Evolutionary conservation across 2,329 filamentous ascomycete genomes (phyloP), one percentile per base, ranked within the genome.

Genomic region (Nigrospora oryzae): DNA sequence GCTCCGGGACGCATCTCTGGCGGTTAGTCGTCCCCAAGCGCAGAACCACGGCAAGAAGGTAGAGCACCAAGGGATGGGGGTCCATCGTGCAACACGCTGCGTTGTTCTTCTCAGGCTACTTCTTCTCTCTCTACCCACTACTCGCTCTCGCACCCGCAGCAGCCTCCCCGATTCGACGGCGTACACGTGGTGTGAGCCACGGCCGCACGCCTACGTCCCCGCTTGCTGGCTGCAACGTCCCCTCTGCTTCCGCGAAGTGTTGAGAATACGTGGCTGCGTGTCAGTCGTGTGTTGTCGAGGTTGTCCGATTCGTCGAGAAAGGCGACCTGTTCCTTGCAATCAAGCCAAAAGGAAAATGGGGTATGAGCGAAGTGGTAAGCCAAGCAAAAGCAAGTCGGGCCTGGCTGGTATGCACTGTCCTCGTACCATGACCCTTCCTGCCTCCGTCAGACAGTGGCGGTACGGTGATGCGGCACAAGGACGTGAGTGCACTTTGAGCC

Each of bases 61-160:
- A 23, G 33, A 33, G 40, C 17, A 42, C 10, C n/a, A 10, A 15
- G 2, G 23, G 19, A 14, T 15, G 40, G 35, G 42, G 28, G 40
- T 42, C 42, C 38, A 36, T 36, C 38, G 38, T 44, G 46, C 46
- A 47, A 42, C 46, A 47, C 46, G 41, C 43, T 47, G 45, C 42
- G 30, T 47, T 47, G 46, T 47, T 47, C 46, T 47, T 44, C 42
- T 44, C 42, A 40, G 37, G 41, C 46, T 42, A 46, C 41, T 46
- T 36, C 45, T 46, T 36, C 35, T 33, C 36, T 41, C 42, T 31
- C 46, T 44, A 47, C 39, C 37, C 39, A 36, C 34, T 38, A 40
- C 46, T 33, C 30, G 10, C 44, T 38, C 40, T 46, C 39, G 40
- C 38, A 40, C 40, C 32, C 37, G 19, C 41, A 34, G 35, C 41